Base-by-base conservation (phyloP, 257 asterid genomes). In the Fraxinus excelsior region DNA sequence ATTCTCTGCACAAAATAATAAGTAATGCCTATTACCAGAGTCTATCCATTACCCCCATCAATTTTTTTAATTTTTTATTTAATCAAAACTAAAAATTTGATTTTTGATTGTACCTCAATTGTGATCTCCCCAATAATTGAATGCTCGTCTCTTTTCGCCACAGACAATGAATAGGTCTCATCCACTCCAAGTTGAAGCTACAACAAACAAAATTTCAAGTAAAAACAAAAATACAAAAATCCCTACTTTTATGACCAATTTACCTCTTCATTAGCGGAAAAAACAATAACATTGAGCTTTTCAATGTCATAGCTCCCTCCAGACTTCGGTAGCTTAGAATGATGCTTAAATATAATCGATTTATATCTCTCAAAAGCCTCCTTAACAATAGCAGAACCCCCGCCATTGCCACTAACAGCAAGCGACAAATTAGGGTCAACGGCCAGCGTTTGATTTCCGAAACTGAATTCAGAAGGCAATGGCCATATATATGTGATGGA, bases 121-220 rank as follows among this genome's bases (percentile, higher is more conserved):
- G 90, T 87, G 68, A 85, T 80, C 23, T 78, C 94, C 23, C 89
- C 95, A 38, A 91, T 79, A 67, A 94, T 83, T 3, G 99, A 94
- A 37, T 70, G 87, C 67, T 75, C 89, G 32, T 88, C 88, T 13
- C 74, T 75, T 75, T 83, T 87, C 3, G 90, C 87, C 86, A 90
- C 96, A 80, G 87, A 80, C 80, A 92, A 81, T 23, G 97, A 80
- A 80, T 94, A 94, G 85, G 95, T 94, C 90, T 94, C 99, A 70
- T 94, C 99, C 49, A 88, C 90, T 67, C 97, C 99, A 69, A 94
- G 96, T 81, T 90, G 90, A 76, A 94, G 88, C 97, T 94, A 75
- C 75, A 81, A 75, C 62, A 42, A 67, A 65, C 7, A 72, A 26
- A 35, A 11, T 2, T 64, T 2, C 0, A 66, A 76, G 72, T 25